Base-by-base conservation (phyloP, 768 basidiomycete genomes). In the Filobasidium wieringae region DNA sequence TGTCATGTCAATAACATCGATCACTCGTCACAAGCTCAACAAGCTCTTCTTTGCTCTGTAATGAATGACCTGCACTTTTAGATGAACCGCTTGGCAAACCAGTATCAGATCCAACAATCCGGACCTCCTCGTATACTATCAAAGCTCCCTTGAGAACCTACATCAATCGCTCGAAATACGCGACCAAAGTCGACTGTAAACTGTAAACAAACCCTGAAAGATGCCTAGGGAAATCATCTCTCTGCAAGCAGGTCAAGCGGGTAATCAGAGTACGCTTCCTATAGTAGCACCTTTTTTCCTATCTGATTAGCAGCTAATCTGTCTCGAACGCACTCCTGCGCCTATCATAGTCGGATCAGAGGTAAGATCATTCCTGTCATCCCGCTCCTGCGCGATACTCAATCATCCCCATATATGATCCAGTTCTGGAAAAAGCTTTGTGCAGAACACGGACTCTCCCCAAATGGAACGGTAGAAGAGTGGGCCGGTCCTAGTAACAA, bases 341-440 rank as follows among this genome's bases (percentile, higher is more conserved):
- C 19, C 14, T 22, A 45, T 58, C 49, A 41, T 74, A 96, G 93
- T 96, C 84, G 89, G 91, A 45, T 85, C 88, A 53, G 91, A 75
- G 59, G 72, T 73, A n/a, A 56, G 68, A 29, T 14, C 24, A 51
- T 9, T 32, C 5, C 1, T 14, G 12, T 15, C 41, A 14, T 43
- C 8, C 12, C 30, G n/a, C 17, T 45, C 26, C 19, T 50, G 1
- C 15, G 17, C 40, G 17, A n/a, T 7, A n/a, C 30, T 32, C 7
- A 12, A 22, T 57, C 29, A 29, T 26, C 39, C 51, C 2, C 15
- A 34, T 47, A 24, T 27, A 26, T 17, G 58, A 5, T 34, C 1
- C 58, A 95, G 62, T 99, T 86, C 77, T 99, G 95, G 95, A 91
- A 96, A 67, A 86, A 93, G 43, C 81, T 99, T 17, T 97, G 95